Base-by-base conservation (phyloP, 2,329 filamentous ascomycete species). In the Ilyonectria destructans region DNA sequence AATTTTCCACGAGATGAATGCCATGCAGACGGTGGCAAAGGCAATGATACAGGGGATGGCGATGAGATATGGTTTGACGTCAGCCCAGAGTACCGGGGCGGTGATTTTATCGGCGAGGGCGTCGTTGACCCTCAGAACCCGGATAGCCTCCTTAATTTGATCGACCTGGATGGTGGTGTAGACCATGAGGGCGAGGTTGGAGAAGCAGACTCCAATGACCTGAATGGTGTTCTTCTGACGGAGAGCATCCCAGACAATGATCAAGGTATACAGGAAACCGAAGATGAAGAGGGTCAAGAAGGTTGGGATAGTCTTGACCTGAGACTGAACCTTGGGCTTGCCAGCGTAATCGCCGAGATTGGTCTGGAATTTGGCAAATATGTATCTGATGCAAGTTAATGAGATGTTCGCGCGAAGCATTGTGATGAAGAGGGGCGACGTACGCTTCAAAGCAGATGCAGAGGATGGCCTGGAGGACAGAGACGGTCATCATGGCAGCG, bases 151-250 rank as follows among this genome's bases (percentile, higher is more conserved):
- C 57, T 90, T 83, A 76, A 98, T 97, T 83, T 98, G 95, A 73
- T 97, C 93, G 75, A 95, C 93, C 82, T 99, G 96, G 65, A 98
- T 94, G 35, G 93, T 91, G 4, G 96, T 95, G 79, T 99, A 99
- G 70, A 98, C 90, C 77, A 98, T 88, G 74, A 99, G 90, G 46
- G 94, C 96, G 35, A 96, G 82, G 82, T 99, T 98, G 84, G 96
- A 96, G 65, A 97, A 85, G 83, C 96, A 97, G 33, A 99, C 88
- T 51, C 96, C 96, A 75, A 99, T 98, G 80, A 98, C 88, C 82
- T 99, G 96, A 86, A 99, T 99, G 12, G 96, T 99, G 84, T 99
- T 99, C 82, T 98, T 98, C 79, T 96, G 87, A 70, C 95, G 91
- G 66, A 99, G 86, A 17, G 96, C 96, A 85, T 99, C 96, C 88